Base-by-base conservation (phyloP, 306 rosid genomes). In the Quercus gilva region DNA sequence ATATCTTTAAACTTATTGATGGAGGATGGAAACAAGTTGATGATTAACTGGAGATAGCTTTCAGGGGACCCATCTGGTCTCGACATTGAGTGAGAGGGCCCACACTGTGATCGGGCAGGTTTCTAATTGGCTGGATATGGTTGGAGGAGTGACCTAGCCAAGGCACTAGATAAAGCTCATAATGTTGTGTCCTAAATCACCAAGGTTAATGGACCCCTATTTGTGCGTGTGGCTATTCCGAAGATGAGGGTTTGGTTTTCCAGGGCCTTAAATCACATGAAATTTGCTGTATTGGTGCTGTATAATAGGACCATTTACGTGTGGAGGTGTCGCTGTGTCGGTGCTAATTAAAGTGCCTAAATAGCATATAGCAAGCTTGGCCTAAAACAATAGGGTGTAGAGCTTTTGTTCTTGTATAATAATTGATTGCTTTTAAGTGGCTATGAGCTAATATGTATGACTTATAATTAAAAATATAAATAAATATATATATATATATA, bases 11-110 rank as follows among this genome's bases (percentile, higher is more conserved):
- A 37, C 45, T 8, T 37, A 37, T 37, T 37, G 45, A 37, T 37
- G 3, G 11, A 37, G 45, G 11, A 37, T 28, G 43, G 55, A 41
- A 15, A 56, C 28, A 21, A 11, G 55, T 35, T 11, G 43, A 57
- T 0, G 35, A 35, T 31, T 81, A 53, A 69, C 59, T 79, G 86
- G 75, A 79, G 25, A 25, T 23, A 74, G 76, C 64, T 55, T 81
- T 68, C 55, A 35, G 17, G 28, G 26, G 87, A 84, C 77, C 82
- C 82, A 53, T 58, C 61, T 28, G 80, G 87, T 84, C 85, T 84
- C 77, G 67, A 51, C 51, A 37, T 19, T 17, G 74, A 25, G 73
- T 4, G 51, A 8, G 72, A 7, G 81, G 76, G 79, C 69, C 79
- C 58, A 19, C 51, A 53, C 49, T 6, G n/a, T 73, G 51, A 69